Base-by-base conservation (phyloP, 345 rosid species). In the Anastatica hierochuntica region DNA sequence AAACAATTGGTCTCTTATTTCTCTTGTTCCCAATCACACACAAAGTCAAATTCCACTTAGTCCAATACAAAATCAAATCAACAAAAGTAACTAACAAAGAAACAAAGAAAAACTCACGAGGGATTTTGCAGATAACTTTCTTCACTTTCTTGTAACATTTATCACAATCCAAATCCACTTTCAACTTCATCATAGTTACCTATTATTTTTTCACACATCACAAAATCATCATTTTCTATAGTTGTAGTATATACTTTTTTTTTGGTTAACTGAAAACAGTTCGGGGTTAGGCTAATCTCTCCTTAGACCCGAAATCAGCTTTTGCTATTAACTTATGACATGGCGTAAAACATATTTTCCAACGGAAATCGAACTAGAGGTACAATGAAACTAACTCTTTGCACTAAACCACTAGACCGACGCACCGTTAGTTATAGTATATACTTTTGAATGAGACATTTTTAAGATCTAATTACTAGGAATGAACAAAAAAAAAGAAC, bases 1-100 rank as follows among this genome's bases (percentile, higher is more conserved):
- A 35, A 59, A 81, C 2, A 42, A 0, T 68, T 76, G 81, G 69
- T 64, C 77, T 55, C 71, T 63, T 43, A 83, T 58, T 71, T 80
- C 87, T 64, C 4, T 20, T 49, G 78, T 64, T 52, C 78, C 36
- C 24, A 76, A 76, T 36, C 68, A 31, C 37, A 26, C 19, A 45
- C 3, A 39, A 40, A 17, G 62, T 42, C 17, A 64, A 21, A 21
- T 21, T 54, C 26, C 72, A 62, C 76, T 69, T 60, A 77, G 77
- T 64, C 49, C 17, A 49, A 45, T 31, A 43, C 43, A 50, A 31
- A 10, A 31, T 1, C 12, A 9, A 11, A 29, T 0, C 2, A 29
- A 30, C 10, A 10, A 30, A 4, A 10, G 10, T 6, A 9, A 49
- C 9, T 30, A n/a, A 63, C 8, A 12, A 43, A n/a, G 8, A 5